Base-by-base conservation (phyloP, 208 protist genomes). In the Trypanosoma melophagium region DNA sequence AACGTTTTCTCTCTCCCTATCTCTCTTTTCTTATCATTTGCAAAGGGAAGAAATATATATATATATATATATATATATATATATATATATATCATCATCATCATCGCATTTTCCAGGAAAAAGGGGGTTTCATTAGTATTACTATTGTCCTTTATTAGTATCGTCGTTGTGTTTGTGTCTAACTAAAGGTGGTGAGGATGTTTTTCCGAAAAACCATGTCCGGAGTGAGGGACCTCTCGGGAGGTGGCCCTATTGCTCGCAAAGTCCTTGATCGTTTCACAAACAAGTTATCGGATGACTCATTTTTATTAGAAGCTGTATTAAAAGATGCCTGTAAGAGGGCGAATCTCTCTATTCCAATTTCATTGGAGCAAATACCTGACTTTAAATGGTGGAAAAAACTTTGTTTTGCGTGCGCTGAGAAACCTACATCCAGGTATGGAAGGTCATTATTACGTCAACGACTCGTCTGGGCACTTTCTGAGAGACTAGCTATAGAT, bases 321-420 rank as follows among this genome's bases (percentile, higher is more conserved):
- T 57, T 96, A 41, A 60, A 19, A 12, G 89, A 93, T 47, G 86
- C 88, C 22, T 90, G 81, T 57, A 67, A 67, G 42, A 64, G 65
- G 22, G 81, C 77, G 0, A 77, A 81, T 60, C 71, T 94, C 14
- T 70, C 74, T 17, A 63, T 81, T 38, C 83, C 86, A 8, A 69
- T 74, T 1, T 71, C 77, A 17, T 67, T 78, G 9, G 77, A 83
- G 40, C 66, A 65, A 22, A 35, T 96, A 47, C 67, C 78, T 3
- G 69, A 94, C 60, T 78, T 66, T 50, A 76, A 79, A 24, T 92
- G 83, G 81, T 96, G 91, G 89, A 79, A 83, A 50, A 96, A 94
- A 68, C 77, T 96, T 5, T 94, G 91, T 60, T 57, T 64, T 0
- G 91, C 91, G 0, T 94, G 88, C 62, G 76, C 62, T 56, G 73